Evolutionary conservation across 345 rosid species (phyloP).

Genomic region (Eucalyptus cloeziana): DNA sequence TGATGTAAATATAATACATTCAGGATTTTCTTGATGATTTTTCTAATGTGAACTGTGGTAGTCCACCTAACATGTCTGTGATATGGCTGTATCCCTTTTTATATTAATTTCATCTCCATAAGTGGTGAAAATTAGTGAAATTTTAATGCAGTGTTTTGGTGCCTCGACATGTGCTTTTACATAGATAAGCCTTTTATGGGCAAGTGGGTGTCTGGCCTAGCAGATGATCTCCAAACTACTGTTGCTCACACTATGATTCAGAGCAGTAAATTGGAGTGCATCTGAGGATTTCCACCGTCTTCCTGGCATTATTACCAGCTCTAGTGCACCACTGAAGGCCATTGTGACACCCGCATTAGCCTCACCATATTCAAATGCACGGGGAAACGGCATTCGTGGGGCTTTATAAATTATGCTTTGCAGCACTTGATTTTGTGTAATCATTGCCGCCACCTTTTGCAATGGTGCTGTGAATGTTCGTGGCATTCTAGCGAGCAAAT

Average conservation of each 20-base stretch:
- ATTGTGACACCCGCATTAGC: background rate
- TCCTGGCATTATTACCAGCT: background rate
- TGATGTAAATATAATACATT: no score
- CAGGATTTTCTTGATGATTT: no score
- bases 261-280: background rate
- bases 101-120: background rate
- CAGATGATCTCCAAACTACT: background rate
- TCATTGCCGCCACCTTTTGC: background rate
- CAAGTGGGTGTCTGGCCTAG: background rate
- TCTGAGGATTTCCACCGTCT: background rate
- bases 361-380: background rate
- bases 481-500: background rate
- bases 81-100: background rate
- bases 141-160: background rate
- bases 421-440: background rate
- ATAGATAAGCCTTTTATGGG: background rate
- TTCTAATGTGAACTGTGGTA: background rate
- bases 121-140: background rate
- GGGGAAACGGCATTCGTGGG: background rate
- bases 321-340: background rate
- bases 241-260: background rate
- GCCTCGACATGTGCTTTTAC: background rate
- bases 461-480: background rate
- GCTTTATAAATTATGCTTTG: background rate
- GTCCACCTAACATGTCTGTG: background rate